Evolutionary conservation across 192 early-diverging fungal genomes (phyloP).

Genomic region (Coemansia sp.): DNA sequence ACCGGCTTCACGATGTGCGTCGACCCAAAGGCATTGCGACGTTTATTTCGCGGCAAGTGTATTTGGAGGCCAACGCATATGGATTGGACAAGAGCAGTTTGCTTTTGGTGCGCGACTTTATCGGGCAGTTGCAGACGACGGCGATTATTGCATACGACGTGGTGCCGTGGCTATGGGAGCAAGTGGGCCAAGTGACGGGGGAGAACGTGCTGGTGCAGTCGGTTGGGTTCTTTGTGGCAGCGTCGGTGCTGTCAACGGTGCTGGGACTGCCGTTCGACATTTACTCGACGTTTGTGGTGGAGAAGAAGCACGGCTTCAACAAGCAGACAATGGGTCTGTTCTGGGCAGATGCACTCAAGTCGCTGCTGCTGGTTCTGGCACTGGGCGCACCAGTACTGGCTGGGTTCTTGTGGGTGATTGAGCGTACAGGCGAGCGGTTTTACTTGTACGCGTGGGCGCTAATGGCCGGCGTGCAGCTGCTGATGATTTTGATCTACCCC

Average conservation of each 20-base stretch:
- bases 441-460: constrained; percentile 91
- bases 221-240: constrained; percentile 68
- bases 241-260: constrained; percentile 60
- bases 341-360: constrained; percentile 78
- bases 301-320: constrained; percentile 94
- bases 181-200: constrained; percentile 57
- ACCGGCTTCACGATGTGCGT: constrained; percentile 62
- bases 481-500: constrained; percentile 82
- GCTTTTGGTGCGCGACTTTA: constrained; percentile 63
- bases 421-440: constrained; percentile 78
- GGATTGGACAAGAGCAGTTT: constrained; percentile 82
- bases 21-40: constrained; percentile 70
- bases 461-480: constrained; percentile 72
- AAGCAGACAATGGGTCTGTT: constrained; percentile 84
- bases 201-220: constrained; percentile 81
- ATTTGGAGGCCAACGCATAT: constrained; percentile 81
- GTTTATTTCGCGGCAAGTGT: constrained; percentile 75
- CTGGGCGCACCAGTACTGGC: constrained; percentile 81
- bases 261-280: constrained; percentile 77
- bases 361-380: constrained; percentile 61
- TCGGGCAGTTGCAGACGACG: constrained; percentile 68
- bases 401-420: constrained; percentile 79
- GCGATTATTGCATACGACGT: constrained; percentile 67
- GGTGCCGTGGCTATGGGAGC: constrained; percentile 73
- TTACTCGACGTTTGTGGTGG: constrained; percentile 94